These are phyloP conservation scores for Termitomyces eurrhizus DNA, from an alignment of 768 basidiomycete species.

Conservation along the genomic window DNA sequence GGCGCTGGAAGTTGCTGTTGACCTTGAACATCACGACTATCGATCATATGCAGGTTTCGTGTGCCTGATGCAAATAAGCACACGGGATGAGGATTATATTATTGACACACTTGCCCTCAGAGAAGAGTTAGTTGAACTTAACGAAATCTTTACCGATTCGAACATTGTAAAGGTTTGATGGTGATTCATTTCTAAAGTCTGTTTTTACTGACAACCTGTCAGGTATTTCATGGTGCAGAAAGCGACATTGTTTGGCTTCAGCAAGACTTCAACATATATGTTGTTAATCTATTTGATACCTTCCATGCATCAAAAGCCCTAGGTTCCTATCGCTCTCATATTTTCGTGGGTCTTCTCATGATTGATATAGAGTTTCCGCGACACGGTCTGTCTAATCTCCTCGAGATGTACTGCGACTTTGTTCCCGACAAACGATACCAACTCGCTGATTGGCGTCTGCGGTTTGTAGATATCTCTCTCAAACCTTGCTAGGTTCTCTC, in stretches of 20 bases:
- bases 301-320: slow-evolving; percentile 90
- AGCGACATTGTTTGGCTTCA: slow-evolving; percentile 96
- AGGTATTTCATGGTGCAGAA: slow-evolving; percentile 95
- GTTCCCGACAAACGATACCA: slow-evolving; percentile 94
- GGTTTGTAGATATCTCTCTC: slow-evolving; percentile 37
- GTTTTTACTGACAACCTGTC: not conserved
- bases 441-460: slow-evolving; percentile 95
- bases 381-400: slow-evolving; percentile 78
- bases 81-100: slow-evolving; percentile 79
- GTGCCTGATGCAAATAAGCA: slow-evolving; percentile 91
- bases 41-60: slow-evolving; percentile 84
- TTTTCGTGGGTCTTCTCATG: not conserved
- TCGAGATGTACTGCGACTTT: slow-evolving; percentile 89
- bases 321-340: slow-evolving; percentile 34
- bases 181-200: not conserved
- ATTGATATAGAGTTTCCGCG: slow-evolving; percentile 63
- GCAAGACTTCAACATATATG: slow-evolving; percentile 89
- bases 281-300: slow-evolving; percentile 97
- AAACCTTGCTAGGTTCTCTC: not conserved
- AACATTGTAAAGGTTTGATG: slow-evolving; percentile 69
- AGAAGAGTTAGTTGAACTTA: slow-evolving; percentile 68
- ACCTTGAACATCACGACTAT: slow-evolving; percentile 92
- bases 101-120: slow-evolving; percentile 78
- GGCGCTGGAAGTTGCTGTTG: slow-evolving; percentile 82
- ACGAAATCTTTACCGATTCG: slow-evolving; percentile 84